phyloP scores from a whole-genome alignment of 1,139 yeast genomes.

The Diutina rugosa region DNA sequence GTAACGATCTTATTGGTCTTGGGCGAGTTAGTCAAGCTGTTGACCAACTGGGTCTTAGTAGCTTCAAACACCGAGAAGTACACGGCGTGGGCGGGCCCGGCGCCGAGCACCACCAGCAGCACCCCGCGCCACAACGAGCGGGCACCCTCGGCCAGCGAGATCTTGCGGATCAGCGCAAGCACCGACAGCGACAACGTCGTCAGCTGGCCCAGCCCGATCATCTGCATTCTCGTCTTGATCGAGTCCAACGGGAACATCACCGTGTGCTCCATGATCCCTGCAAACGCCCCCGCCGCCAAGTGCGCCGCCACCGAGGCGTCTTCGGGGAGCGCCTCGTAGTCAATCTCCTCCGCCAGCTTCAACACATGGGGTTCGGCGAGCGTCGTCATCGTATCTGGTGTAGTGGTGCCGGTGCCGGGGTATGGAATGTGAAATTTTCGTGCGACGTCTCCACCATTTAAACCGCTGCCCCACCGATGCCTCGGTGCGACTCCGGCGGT shows the following conservation, averaged over 20 bases:
- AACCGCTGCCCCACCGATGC: background rate
- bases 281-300: constrained; percentile 87
- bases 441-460: background rate
- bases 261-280: constrained; percentile 97
- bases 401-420: too few species aligned
- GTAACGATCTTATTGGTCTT: constrained; percentile 31
- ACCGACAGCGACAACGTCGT: constrained; percentile 14
- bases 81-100: constrained; percentile 99
- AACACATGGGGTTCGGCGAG: constrained; percentile 8
- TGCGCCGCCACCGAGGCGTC: constrained; percentile 77
- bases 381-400: background rate
- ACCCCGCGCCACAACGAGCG: constrained; percentile 90
- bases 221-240: constrained; percentile 91
- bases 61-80: constrained; percentile 94
- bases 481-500: background rate
- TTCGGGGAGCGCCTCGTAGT: constrained; percentile 87
- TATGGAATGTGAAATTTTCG: background rate
- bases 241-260: constrained; percentile 96
- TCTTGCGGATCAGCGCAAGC: constrained; percentile 54
- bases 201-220: constrained; percentile 19
- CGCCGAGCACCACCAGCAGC: constrained; percentile 85
- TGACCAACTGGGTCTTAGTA: constrained; percentile 49
- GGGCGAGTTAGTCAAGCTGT: constrained; percentile 20
- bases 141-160: constrained; percentile 85
- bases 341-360: constrained; percentile 38